These are phyloP conservation scores for Nemania sp. DNA, from an alignment of 2,329 filamentous ascomycete species.

Conservation along the genomic window DNA sequence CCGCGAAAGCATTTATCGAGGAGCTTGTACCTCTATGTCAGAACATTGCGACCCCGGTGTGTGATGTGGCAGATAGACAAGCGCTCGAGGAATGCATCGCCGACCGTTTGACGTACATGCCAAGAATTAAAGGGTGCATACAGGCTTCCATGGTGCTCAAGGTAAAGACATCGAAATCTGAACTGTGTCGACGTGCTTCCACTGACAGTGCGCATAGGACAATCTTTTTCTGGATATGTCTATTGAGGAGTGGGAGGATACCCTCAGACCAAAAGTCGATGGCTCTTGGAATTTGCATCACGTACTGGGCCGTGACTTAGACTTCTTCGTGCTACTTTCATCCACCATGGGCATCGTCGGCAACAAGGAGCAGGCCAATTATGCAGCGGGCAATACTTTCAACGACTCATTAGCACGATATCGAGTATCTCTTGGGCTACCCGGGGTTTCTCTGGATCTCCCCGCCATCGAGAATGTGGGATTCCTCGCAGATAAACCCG, in stretches of 20 bases:
- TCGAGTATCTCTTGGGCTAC: conserved; percentile 28
- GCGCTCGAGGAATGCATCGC: conserved; percentile 37
- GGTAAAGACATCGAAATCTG: conserved; percentile 23
- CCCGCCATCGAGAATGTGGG: conserved; percentile 26
- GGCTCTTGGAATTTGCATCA: conserved; percentile 51
- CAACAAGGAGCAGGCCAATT: conserved; percentile 33
- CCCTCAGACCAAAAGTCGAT: conserved; percentile 46
- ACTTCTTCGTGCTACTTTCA: conserved; percentile 34
- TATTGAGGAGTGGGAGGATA: conserved; percentile 42
- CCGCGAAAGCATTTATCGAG: conserved; percentile 24
- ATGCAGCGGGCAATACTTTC: conserved; percentile 33
- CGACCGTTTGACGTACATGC: conserved; percentile 34
- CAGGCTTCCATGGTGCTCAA: conserved; percentile 49
- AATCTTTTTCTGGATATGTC: conserved; percentile 44
- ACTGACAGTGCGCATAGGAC: conserved; percentile 30
- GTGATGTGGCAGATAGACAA: conserved; percentile 38
- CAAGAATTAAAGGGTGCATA: conserved; percentile 48
- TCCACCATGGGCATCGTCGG: conserved; percentile 33
- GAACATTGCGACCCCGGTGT: conserved; percentile 34
- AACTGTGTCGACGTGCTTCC: not conserved
- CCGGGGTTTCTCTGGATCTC: conserved; percentile 31
- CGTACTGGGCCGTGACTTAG: conserved; percentile 6
- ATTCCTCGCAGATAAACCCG: conserved; percentile 33
- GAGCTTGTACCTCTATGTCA: conserved; percentile 34
- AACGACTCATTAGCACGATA: conserved; percentile 33